A percentile compares a stretch with the other conserved stretches of the same genome.
phyloP scores from a whole-genome alignment of 169 alveolate species.

The Cryptosporidium parvum region DNA sequence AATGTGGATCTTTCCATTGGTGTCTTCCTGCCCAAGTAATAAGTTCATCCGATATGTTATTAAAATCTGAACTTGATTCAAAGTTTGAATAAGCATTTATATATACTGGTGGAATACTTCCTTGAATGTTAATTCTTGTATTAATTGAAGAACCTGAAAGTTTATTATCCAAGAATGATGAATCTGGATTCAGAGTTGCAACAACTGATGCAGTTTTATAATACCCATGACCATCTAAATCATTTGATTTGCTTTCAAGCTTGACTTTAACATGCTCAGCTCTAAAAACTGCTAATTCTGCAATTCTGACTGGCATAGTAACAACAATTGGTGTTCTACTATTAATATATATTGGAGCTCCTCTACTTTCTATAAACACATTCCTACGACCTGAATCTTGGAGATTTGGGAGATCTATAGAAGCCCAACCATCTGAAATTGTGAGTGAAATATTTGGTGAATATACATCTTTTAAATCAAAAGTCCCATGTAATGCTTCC shows the following conservation, averaged over 20 bases:
- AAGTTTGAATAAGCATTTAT: background rate
- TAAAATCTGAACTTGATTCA: background rate
- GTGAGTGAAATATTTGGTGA: slow-evolving; percentile 33
- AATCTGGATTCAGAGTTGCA: slow-evolving; percentile 33
- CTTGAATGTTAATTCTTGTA: slow-evolving; percentile 42
- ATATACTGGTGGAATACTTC: slow-evolving; percentile 48
- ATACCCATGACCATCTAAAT: background rate
- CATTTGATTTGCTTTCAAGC: slow-evolving; percentile 10
- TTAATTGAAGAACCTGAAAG: background rate
- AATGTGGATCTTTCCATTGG: slow-evolving; percentile 62
- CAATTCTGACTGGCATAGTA: slow-evolving; percentile 48
- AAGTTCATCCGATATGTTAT: background rate
- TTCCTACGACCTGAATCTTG: background rate
- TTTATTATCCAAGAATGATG: background rate
- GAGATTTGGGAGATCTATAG: slow-evolving; percentile 4
- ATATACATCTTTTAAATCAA: slow-evolving; percentile 34
- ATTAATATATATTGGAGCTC: slow-evolving; percentile 58
- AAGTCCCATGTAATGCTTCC: slow-evolving; percentile 52
- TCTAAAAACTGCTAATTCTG: slow-evolving; percentile 23
- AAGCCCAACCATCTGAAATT: slow-evolving; percentile 60
- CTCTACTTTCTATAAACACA: slow-evolving; percentile 62
- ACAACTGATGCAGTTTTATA: slow-evolving; percentile 16
- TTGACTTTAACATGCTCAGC: slow-evolving; percentile 32
- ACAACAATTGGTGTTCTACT: slow-evolving; percentile 25
- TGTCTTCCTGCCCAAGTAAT: slow-evolving; percentile 48